These are phyloP conservation scores for Kondoa malvinella DNA, from an alignment of 768 basidiomycete species.

Conservation along the genomic window DNA sequence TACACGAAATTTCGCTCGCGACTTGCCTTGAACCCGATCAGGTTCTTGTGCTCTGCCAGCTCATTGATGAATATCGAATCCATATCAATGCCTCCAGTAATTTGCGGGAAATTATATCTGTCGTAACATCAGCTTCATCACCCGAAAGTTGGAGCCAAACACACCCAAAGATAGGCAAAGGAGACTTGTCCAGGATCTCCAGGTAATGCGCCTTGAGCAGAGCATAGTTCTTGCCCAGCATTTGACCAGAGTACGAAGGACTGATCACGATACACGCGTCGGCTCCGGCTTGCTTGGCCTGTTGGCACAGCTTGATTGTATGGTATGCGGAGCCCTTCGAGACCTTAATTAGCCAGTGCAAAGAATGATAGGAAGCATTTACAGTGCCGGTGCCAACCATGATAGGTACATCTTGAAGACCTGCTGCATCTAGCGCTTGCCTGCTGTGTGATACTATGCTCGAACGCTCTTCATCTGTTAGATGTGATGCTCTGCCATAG, in stretches of 20 bases:
- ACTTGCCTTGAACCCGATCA: slow-evolving; percentile 49
- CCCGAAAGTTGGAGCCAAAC: slow-evolving; percentile 4
- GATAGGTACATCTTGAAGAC: background rate
- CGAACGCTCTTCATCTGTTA: slow-evolving; percentile 55
- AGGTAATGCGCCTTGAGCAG: slow-evolving; percentile 50
- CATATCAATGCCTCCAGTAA: slow-evolving; percentile 47
- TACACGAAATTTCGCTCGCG: slow-evolving; percentile 14
- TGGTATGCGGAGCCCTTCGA: slow-evolving; percentile 2
- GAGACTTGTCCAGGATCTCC: slow-evolving; percentile 31
- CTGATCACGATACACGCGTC: slow-evolving; percentile 19
- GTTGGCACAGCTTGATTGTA: background rate
- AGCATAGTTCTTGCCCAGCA: slow-evolving; percentile 33
- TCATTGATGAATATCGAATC: slow-evolving; percentile 58
- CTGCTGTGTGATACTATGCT: slow-evolving; percentile 28
- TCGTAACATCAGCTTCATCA: background rate
- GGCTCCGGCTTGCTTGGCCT: slow-evolving; percentile 1
- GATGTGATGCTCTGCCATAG: slow-evolving; percentile 59
- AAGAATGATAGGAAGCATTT: background rate
- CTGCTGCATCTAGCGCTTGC: slow-evolving; percentile 24
- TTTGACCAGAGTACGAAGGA: slow-evolving; percentile 37
- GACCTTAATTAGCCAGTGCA: background rate
- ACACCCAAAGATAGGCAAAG: background rate
- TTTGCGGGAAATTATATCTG: background rate
- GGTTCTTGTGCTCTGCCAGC: slow-evolving; percentile 61
- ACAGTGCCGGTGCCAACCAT: background rate